Base-by-base conservation (phyloP, 2,329 filamentous ascomycete genomes). In the Hypoxylon sp. region DNA sequence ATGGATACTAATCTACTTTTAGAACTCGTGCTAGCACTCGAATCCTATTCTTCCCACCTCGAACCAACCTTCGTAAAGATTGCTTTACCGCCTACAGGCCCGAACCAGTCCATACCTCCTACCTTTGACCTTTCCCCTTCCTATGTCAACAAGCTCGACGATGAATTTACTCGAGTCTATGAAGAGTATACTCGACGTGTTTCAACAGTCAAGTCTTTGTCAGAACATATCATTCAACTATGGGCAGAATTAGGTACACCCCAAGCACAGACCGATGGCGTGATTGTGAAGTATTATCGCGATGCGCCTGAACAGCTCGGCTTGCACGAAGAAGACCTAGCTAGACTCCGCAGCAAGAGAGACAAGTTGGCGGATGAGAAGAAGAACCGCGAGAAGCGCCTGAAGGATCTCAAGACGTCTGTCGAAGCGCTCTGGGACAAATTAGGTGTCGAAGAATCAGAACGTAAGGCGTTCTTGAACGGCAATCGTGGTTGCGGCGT, bases 241-340 rank as follows among this genome's bases (percentile, higher is more conserved):
- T 99, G 96, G 94, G 95, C 93, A 0, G 96, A 99, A 78, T 88
- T 99, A 8, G 96, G 96, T 45, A 97, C 92, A 1, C 94, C 96
- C 0, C 94, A 97, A 77, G 93, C 92, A 27, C 95, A 98, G 77
- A 96, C 95, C 14, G 96, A 99, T 75, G 87, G 85, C 61, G 85
- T 88, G 19, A 96, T 99, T 68, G 91, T 99, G 65, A 91, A 97
- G 78, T 89, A 91, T 78, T 95, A 97, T 77, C 90, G 93, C 65
- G 93, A 97, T 64, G 87, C 94, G 3, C 96, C 96, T 0, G 96
- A 99, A 78, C 95, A 98, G 79, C 87, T 99, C 27, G 96, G 96
- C 7, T 84, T 99, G 30, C 95, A 97, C 76, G 90, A 94, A 76
- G 91, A 96, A 60, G 95, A 99, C 74, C 80, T 99, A 27, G 83